These are phyloP conservation scores for Glycyrrhiza uralensis DNA, from an alignment of 306 rosid genomes.

Conservation along the genomic window DNA sequence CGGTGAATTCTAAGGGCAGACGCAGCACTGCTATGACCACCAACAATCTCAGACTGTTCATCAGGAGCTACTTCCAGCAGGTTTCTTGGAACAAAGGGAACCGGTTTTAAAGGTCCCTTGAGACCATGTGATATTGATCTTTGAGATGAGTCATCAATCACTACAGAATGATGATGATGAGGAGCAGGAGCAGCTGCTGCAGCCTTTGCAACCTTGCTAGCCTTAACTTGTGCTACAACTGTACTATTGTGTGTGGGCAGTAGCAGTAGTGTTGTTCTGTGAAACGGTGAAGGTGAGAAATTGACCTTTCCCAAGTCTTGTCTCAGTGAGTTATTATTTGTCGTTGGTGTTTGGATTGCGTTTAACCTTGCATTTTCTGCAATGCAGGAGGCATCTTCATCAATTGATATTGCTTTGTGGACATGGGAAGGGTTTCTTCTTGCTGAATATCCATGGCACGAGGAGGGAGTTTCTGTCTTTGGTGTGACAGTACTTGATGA, in stretches of 20 bases:
- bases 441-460: too few species aligned
- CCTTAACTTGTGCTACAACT: not conserved
- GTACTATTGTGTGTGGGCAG: too few species aligned
- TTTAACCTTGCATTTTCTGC: constrained; percentile 21
- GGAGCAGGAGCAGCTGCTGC: too few species aligned
- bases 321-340: not conserved
- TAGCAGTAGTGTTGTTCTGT: not conserved
- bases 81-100: constrained; percentile 19
- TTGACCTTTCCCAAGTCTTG: constrained; percentile 14
- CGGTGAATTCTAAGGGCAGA: too few species aligned
- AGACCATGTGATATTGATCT: constrained; percentile 21
- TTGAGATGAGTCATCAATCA: constrained; percentile 28
- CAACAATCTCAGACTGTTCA: constrained; percentile 21
- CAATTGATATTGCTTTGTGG: too few species aligned
- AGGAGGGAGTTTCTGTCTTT: too few species aligned
- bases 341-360: not conserved
- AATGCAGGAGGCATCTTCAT: constrained; percentile 1
- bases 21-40: too few species aligned
- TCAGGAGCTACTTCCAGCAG: constrained; percentile 12
- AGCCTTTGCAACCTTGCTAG: not conserved
- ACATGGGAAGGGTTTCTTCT: constrained; percentile 21
- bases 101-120: not conserved
- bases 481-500: too few species aligned
- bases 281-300: too few species aligned
- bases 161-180: not conserved